A percentile compares a stretch with the other conserved stretches of the same genome.
These are phyloP conservation scores for Vickermania ingenoplastis DNA, from an alignment of 208 protist genomes.

Conservation along the genomic window DNA sequence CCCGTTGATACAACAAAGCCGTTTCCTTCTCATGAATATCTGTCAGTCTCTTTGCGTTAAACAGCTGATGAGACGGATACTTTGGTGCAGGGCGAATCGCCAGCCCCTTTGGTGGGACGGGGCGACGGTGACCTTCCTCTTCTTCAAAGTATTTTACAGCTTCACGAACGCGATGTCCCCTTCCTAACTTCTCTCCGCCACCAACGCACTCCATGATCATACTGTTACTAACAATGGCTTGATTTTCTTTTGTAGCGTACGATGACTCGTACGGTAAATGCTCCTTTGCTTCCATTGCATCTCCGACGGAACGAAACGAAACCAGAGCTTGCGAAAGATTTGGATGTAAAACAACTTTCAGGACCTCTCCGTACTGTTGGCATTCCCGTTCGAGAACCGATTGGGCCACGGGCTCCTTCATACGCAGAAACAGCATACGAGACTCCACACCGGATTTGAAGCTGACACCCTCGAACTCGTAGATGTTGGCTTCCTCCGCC, in stretches of 20 bases:
- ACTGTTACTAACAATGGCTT: slow-evolving; percentile 69
- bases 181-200: slow-evolving; percentile 69
- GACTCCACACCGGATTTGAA: slow-evolving; percentile 69
- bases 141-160: slow-evolving; percentile 51
- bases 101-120: slow-evolving; percentile 31
- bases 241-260: slow-evolving; percentile 47
- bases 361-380: slow-evolving; percentile 57
- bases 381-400: slow-evolving; percentile 60
- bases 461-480: slow-evolving; percentile 94
- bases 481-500: slow-evolving; percentile 90
- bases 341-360: slow-evolving; percentile 69
- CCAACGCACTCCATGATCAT: slow-evolving; percentile 73
- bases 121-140: slow-evolving; percentile 55
- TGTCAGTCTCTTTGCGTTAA: slow-evolving; percentile 67
- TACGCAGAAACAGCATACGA: slow-evolving; percentile 59
- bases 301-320: slow-evolving; percentile 58
- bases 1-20: slow-evolving; percentile 54
- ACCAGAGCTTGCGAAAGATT: slow-evolving; percentile 81
- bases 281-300: slow-evolving; percentile 74
- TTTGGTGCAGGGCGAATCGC: slow-evolving; percentile 56
- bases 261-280: slow-evolving; percentile 51
- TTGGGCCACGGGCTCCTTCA: slow-evolving; percentile 43
- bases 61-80: slow-evolving; percentile 72
- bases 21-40: slow-evolving; percentile 78
- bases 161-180: slow-evolving; percentile 74